A percentile compares a stretch with the other conserved stretches of the same genome.
phyloP scores from a whole-genome alignment of 257 asterid genomes.

The Gentiana dahurica region DNA sequence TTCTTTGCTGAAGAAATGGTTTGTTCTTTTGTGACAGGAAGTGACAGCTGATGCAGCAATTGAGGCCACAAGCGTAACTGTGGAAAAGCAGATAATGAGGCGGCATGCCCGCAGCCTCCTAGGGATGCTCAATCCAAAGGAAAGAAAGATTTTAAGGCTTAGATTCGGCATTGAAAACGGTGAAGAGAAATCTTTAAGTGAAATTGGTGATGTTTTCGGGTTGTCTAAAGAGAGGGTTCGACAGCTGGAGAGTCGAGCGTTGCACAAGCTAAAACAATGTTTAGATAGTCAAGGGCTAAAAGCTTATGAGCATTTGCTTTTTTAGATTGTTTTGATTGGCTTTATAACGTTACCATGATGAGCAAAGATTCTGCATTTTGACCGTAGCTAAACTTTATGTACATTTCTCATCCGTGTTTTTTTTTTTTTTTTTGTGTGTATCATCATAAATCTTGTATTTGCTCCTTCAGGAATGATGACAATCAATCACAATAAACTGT shows the following conservation, averaged over 20 bases:
- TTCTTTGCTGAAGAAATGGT: too few species aligned
- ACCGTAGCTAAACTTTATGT: background rate
- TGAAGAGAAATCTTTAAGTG: conserved; percentile 55
- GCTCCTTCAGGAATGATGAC: conserved; percentile 5
- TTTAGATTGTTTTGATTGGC: conserved; percentile 14
- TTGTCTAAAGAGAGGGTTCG: conserved; percentile 82
- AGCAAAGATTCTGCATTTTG: background rate
- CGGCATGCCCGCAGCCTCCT: conserved; percentile 57
- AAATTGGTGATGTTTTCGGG: conserved; percentile 60
- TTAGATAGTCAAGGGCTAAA: conserved; percentile 54
- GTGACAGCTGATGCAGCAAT: conserved; percentile 60
- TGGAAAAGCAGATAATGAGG: conserved; percentile 67
- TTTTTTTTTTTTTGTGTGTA: too few species aligned
- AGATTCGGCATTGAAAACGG: conserved; percentile 70
- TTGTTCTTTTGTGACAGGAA: conserved; percentile 39
- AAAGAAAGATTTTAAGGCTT: conserved; percentile 52
- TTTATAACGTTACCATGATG: too few species aligned
- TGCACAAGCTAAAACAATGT: conserved; percentile 69
- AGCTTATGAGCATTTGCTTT: conserved; percentile 50
- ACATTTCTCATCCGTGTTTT: too few species aligned
- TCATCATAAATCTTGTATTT: too few species aligned
- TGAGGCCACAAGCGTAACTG: conserved; percentile 55
- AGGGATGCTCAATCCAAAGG: conserved; percentile 59
- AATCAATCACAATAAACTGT: conserved; percentile 60
- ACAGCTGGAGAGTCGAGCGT: conserved; percentile 78